Base-by-base conservation (phyloP, 768 basidiomycete species). In the Pleurotus sapidus region DNA sequence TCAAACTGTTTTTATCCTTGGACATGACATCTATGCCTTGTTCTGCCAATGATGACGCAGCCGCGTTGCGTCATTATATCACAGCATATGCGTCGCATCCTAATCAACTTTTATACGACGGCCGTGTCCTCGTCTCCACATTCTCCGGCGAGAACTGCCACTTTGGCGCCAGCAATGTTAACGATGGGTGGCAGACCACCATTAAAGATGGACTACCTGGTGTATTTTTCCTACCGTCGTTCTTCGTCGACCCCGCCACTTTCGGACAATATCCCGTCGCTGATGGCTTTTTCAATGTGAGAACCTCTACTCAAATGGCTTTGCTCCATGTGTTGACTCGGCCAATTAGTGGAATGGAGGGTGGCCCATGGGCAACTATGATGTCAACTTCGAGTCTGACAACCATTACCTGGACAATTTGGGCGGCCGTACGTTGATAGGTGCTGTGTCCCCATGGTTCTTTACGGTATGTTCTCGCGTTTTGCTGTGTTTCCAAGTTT, bases 1-100 rank as follows among this genome's bases (percentile, higher is more conserved):
- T 91, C 76, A 85, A 88, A 66, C 72, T 93, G 49, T 91, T 91
- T 71, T 64, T 92, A 58, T 90, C 87, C 12, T 81, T 92, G 49
- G 91, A 93, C 64, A 91, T 90, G 90, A 73, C 84, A 3, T 80
- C 80, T 3, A 68, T 87, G 47, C 80, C 85, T 4, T 87, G 88
- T 60, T 66, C 64, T 5, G 74, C 75, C 14, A 61, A 76, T 18
- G 64, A 62, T 14, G 80, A 89, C 55, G 87, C 80, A 3, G 69
- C 73, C 30, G 64, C 67, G 11, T 72, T 89, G 17, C 79, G 84
- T 50, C 69, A 72, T 49, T 80, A 85, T 57, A 80, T 91, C 61
- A 72, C 72, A 12, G 75, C 74, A 34, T 84, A 85, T 60, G 67
- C 78, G 0, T 64, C 70, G 17, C 83, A 87, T 64, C 78, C 86